Percentiles rank a stretch among this genome's conserved stretches.
Evolutionary conservation across 192 early-diverging fungal genomes (phyloP).

Genomic region (Mortierella claussenii): DNA sequence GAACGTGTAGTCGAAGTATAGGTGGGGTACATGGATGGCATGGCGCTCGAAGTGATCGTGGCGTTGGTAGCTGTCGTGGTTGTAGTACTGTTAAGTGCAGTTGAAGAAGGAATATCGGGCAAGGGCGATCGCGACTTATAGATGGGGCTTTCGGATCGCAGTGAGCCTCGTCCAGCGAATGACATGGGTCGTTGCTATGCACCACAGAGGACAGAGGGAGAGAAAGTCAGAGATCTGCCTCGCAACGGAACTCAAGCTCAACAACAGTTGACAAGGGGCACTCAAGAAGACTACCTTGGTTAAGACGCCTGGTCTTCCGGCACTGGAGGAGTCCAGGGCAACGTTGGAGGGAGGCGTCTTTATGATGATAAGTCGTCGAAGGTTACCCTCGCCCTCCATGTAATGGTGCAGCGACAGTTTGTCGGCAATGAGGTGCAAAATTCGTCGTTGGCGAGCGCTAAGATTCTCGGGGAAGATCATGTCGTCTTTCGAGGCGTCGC

Average conservation of each 20-base stretch:
- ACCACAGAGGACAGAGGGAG: neutral
- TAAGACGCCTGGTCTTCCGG: slow-evolving; percentile 4
- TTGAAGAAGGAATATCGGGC: slow-evolving; percentile 24
- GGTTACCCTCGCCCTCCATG: slow-evolving; percentile 60
- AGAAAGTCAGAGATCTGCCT: neutral
- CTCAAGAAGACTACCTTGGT: slow-evolving; percentile 41
- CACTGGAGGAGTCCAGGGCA: slow-evolving; percentile 6
- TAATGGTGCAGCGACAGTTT: slow-evolving; percentile 67
- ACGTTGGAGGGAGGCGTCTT: slow-evolving; percentile 29
- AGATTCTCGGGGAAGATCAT: slow-evolving; percentile 72
- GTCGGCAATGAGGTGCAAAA: slow-evolving; percentile 77
- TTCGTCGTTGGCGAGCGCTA: slow-evolving; percentile 67
- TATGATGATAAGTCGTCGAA: slow-evolving; percentile 58
- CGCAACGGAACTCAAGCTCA: too few species aligned
- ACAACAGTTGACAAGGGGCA: too few species aligned
- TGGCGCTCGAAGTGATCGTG: neutral
- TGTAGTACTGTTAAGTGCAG: neutral
- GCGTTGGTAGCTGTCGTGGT: slow-evolving; percentile 7
- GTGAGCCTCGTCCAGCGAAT: slow-evolving; percentile 43
- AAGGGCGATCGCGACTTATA: slow-evolving; percentile 36
- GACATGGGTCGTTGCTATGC: slow-evolving; percentile 52
- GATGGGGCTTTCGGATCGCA: slow-evolving; percentile 46
- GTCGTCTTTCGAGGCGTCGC: slow-evolving; percentile 71
- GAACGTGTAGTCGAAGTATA: slow-evolving; percentile 48
- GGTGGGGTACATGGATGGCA: slow-evolving; percentile 37